Evolutionary conservation across 805 yeast species (phyloP).

Genomic region (Pachysolen tannophilus): DNA sequence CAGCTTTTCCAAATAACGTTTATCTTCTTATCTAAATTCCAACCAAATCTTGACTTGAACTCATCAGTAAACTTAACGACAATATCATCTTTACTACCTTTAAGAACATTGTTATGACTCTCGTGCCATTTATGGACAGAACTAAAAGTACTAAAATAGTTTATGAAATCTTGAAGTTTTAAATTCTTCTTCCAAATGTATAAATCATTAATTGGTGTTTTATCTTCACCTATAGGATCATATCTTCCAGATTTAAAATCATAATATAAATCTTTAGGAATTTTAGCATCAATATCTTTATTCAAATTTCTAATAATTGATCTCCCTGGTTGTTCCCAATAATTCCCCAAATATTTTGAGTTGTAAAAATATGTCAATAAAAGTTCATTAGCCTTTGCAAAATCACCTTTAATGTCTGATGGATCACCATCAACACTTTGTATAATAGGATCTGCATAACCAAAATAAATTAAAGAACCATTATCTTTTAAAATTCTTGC

Average conservation of each 20-base stretch:
- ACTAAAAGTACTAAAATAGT: conserved; percentile 65
- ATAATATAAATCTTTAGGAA: conserved; percentile 33
- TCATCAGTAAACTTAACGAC: conserved; percentile 25
- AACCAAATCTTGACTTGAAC: conserved; percentile 33
- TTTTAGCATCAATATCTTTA: conserved; percentile 28
- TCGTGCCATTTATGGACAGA: conserved; percentile 51
- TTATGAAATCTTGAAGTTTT: conserved; percentile 36
- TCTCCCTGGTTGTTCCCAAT: conserved; percentile 88
- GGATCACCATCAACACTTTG: conserved; percentile 32
- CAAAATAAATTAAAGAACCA: conserved; percentile 63
- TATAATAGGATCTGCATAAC: conserved; percentile 65
- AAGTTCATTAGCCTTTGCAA: conserved; percentile 43
- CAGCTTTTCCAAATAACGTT: conserved; percentile 42
- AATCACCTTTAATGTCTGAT: not conserved
- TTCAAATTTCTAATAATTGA: conserved; percentile 36
- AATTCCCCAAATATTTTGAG: conserved; percentile 45
- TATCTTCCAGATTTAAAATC: conserved; percentile 20
- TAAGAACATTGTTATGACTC: conserved; percentile 21
- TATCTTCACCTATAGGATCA: conserved; percentile 14
- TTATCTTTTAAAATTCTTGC: conserved; percentile 27
- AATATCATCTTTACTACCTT: conserved; percentile 21
- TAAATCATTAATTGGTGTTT: conserved; percentile 13
- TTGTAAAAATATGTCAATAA: conserved; percentile 35
- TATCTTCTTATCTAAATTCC: conserved; percentile 33
- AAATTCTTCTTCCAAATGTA: conserved; percentile 15